phyloP scores from a whole-genome alignment of 1,139 yeast genomes.

The Yamadazyma diddensiae region DNA sequence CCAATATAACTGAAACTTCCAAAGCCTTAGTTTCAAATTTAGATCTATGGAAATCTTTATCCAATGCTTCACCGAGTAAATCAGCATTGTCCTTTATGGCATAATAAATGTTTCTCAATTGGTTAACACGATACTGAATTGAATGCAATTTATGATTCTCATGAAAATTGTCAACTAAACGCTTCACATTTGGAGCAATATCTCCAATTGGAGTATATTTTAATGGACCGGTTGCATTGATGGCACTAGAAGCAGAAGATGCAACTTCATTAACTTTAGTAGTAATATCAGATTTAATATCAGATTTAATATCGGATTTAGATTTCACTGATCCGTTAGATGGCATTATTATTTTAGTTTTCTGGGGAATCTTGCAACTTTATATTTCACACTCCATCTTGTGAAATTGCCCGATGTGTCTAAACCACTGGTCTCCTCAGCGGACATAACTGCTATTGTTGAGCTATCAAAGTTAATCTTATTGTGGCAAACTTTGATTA shows the following conservation, averaged over 20 bases:
- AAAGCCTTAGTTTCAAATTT: conserved; percentile 56
- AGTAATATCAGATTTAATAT: background rate
- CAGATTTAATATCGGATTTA: background rate
- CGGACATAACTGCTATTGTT: too few relatives aligned
- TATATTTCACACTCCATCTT: too few relatives aligned
- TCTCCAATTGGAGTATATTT: conserved; percentile 48
- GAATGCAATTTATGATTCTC: conserved; percentile 49
- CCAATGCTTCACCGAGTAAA: conserved; percentile 54
- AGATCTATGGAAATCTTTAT: conserved; percentile 64
- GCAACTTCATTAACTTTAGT: too few relatives aligned
- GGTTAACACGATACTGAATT: conserved; percentile 56
- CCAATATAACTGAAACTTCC: conserved; percentile 52
- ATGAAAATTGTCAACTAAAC: conserved; percentile 43
- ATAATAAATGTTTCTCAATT: conserved; percentile 66
- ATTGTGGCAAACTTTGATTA: too few relatives aligned
- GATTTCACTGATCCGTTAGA: background rate
- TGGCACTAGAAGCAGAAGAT: too few relatives aligned
- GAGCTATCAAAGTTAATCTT: too few relatives aligned
- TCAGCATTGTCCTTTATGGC: conserved; percentile 61
- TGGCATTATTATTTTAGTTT: background rate
- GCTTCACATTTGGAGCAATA: conserved; percentile 47
- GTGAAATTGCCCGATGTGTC: too few relatives aligned
- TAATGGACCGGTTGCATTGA: conserved; percentile 11
- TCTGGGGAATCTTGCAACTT: too few relatives aligned
- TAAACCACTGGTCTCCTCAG: too few relatives aligned